Evolutionary conservation across 148 eudicot genomes (phyloP).

Genomic region (Vaccinium macrocarpon): DNA sequence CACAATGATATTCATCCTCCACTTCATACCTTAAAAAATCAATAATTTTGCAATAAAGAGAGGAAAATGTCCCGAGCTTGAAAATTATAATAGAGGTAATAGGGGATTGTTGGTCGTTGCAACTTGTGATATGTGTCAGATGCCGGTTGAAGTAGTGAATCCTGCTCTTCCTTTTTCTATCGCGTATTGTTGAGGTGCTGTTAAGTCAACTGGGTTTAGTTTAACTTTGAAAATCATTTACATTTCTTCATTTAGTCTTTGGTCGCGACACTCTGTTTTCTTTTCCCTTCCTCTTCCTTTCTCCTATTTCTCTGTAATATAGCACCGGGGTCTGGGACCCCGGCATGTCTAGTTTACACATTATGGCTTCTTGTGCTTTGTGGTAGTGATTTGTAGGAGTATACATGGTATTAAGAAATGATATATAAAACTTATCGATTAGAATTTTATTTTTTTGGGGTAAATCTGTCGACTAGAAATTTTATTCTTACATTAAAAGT

Average conservation of each 20-base stretch:
- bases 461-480: neutral
- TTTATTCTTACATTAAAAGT: neutral
- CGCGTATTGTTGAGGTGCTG: too few species aligned
- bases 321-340: neutral
- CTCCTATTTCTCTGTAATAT: too few species aligned
- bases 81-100: neutral
- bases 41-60: neutral
- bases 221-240: neutral
- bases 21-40: neutral
- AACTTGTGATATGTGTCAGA: neutral
- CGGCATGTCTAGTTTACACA: neutral
- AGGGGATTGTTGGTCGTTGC: neutral
- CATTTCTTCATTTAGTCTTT: neutral
- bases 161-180: neutral
- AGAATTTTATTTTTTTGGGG: too few species aligned
- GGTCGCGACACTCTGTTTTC: neutral
- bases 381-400: neutral
- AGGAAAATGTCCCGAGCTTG: neutral
- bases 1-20: neutral
- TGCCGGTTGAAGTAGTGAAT: neutral
- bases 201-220: neutral
- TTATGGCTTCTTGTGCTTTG: neutral
- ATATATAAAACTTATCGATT: neutral
- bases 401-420: neutral
- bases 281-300: neutral